A percentile compares a stretch with the other conserved stretches of the same genome.
Evolutionary conservation across 306 rosid genomes (phyloP).

Genomic region (Quercus gilva): DNA sequence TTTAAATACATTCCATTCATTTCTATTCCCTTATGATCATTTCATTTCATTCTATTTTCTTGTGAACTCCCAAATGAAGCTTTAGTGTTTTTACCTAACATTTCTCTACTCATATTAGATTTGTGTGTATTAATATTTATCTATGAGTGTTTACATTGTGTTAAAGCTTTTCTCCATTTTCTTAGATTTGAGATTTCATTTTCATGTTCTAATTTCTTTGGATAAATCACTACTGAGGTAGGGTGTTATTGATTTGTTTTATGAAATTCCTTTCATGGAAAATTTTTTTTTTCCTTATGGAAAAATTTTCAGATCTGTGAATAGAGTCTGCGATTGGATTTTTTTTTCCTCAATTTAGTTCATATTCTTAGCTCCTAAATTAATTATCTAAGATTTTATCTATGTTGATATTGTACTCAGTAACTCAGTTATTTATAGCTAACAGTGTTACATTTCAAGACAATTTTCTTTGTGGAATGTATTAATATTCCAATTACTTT

Average conservation of each 20-base stretch:
- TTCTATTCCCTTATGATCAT: too few relatives aligned
- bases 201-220: neutral
- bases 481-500: neutral
- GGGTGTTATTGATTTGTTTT: neutral
- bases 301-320: neutral
- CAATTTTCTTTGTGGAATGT: neutral
- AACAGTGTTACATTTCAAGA: too few relatives aligned
- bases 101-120: slow-evolving; percentile 33
- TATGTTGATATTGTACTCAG: too few relatives aligned
- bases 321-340: neutral
- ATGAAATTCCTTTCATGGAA: too few relatives aligned
- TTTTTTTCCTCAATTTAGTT: neutral
- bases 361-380: neutral
- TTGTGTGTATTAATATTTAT: slow-evolving; percentile 1
- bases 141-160: neutral
- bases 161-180: too few relatives aligned
- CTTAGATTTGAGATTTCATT: slow-evolving; percentile 23
- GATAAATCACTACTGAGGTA: neutral
- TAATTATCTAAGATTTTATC: neutral
- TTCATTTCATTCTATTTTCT: too few relatives aligned
- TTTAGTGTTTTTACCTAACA: neutral
- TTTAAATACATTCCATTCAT: too few relatives aligned
- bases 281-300: too few relatives aligned
- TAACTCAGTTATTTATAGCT: too few relatives aligned
- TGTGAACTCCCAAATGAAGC: too few relatives aligned